Conservation (phyloP, 495 filamentous ascomycete species). For the Articulospora tetracladia region DNA sequence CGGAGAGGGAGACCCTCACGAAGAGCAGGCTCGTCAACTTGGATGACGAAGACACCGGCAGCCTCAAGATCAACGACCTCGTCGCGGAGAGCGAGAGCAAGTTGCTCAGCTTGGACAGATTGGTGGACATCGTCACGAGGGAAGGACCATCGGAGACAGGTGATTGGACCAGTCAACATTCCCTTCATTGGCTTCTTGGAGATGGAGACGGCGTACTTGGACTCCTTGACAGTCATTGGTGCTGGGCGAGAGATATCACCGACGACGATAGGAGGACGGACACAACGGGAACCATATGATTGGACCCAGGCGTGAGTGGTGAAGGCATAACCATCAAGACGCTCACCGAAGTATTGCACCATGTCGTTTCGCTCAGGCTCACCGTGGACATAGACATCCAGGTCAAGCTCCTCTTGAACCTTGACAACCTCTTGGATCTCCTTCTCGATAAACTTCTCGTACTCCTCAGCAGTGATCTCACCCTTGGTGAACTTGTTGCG, state of each 20-base stretch:
- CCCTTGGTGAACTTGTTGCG: conserved; percentile 98
- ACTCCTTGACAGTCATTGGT: conserved; percentile 99
- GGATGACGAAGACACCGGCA: conserved; percentile 94
- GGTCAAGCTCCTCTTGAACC: conserved; percentile 95
- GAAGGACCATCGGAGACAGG: conserved; percentile 98
- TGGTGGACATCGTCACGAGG: conserved; percentile 99
- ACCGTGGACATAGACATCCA: conserved; percentile 96
- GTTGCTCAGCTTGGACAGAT: conserved; percentile 96
- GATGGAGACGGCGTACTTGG: conserved; percentile 93
- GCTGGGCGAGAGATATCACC: conserved; percentile 94
- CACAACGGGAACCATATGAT: conserved; percentile 95
- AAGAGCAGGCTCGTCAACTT: conserved; percentile 98
- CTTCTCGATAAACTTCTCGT: conserved; percentile 97
- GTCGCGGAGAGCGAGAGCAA: conserved; percentile 95
- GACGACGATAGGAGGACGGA: conserved; percentile 95
- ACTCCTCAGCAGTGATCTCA: conserved; percentile 86
- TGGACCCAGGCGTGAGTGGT: conserved; percentile 99
- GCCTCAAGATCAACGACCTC: conserved; percentile 97
- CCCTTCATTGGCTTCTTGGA: conserved; percentile 99
- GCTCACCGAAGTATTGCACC: conserved; percentile 99
- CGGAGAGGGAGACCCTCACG: conserved; percentile 98
- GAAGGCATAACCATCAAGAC: conserved; percentile 94
- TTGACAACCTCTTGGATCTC: conserved; percentile 91
- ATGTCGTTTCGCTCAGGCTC: conserved; percentile 99
- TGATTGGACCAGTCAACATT: conserved; percentile 99